Evolutionary conservation across 2,329 filamentous ascomycete genomes (phyloP), one percentile per base, ranked within the genome.

Genomic region (Beauveria sp.): DNA sequence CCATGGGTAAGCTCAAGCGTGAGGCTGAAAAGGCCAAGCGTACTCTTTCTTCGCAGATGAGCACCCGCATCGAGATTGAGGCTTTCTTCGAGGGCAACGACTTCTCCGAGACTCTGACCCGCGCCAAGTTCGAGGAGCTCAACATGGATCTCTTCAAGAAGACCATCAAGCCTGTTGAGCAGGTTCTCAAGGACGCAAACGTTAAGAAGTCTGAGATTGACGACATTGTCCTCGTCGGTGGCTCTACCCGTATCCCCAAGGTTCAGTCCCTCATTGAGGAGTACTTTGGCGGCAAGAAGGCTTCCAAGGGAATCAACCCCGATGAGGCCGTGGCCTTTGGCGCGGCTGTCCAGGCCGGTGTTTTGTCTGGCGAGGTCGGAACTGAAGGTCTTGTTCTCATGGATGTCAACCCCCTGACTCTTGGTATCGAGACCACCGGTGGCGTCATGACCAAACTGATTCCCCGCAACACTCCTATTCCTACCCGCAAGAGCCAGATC

Each of bases 1-100:
- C 93, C 68, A 98, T 98, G 93, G 91, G 93, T 81, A 99, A 98
- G 83, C 87, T 99, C 71, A 98, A 98, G 91, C 93, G 95, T 72
- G 95, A 98, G 80, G 93, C 95, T 70, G 95, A 99, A 80, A 97
- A 97, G 88, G 95, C 95, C 80, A 99, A 99, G 90, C 91, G 95
- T 74, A 96, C 93, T 70, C 88, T 99, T 62, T 96, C 90, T 73
- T 95, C 91, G 68, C 91, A 96, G 82, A 93, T 91, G 88, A 92
- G 89, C 67, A 91, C 91, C 68, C 90, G 91, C 70, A 92, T 96
- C 69, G 95, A 98, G 81, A 97, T 99, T 67, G 95, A 99, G 79
- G 88, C 91, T 69, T 96, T 99, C 89, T 89, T 91, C 80, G 87
- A 96, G 70, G 95, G 95, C 82, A 88, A 96, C 69, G 95, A 98